Conservation (phyloP, 345 rosid genomes). For the Stellera chamaejasme region DNA sequence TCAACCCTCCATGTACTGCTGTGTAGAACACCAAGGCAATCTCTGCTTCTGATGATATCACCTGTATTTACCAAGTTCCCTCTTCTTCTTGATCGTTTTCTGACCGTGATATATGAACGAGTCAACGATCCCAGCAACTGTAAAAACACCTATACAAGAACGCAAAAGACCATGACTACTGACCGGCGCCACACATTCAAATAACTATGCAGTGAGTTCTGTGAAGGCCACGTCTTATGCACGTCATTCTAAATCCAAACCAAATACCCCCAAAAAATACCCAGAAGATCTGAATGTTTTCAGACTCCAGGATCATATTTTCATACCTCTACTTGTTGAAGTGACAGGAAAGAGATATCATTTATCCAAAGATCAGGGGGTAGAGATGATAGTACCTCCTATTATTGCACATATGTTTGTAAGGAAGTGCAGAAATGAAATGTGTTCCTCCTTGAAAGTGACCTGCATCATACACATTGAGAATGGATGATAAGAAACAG, state of each 20-base stretch:
- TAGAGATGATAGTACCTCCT: constrained; percentile 46
- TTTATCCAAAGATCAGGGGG: background rate
- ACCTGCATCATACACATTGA: constrained; percentile 39
- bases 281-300: background rate
- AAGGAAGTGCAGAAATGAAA: constrained; percentile 74
- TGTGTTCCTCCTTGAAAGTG: constrained; percentile 63
- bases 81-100: constrained; percentile 75
- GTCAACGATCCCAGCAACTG: constrained; percentile 80
- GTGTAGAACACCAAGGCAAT: background rate
- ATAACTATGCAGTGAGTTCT: background rate
- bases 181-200: background rate
- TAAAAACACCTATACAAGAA: constrained; percentile 38
- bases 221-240: too few species aligned
- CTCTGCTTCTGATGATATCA: constrained; percentile 14
- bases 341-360: background rate
- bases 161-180: background rate
- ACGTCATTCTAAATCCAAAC: background rate
- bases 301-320: too few species aligned
- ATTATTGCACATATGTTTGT: constrained; percentile 75
- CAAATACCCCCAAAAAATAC: background rate
- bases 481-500: background rate
- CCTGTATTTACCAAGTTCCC: constrained; percentile 71
- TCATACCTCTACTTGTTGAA: too few species aligned
- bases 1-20: background rate
- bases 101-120: constrained; percentile 76